Conservation (phyloP, 805 yeast species). For the Candida patagonica region DNA sequence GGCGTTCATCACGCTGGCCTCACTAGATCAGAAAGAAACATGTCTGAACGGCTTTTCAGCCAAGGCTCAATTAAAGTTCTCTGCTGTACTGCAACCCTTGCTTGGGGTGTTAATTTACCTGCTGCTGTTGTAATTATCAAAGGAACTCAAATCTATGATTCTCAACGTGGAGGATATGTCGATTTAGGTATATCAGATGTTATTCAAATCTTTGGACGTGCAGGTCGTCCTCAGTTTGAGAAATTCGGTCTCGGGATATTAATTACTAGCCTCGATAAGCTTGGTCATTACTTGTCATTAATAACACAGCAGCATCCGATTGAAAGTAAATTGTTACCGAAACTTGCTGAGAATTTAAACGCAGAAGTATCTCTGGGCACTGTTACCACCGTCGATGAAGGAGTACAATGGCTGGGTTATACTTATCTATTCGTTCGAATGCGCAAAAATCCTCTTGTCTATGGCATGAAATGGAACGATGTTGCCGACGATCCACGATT, state of each 20-base stretch:
- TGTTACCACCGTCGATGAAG: constrained; percentile 90
- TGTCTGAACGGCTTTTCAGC: constrained; percentile 80
- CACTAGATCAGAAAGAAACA: constrained; percentile 80
- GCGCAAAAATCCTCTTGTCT: constrained; percentile 87
- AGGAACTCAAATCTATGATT: constrained; percentile 92
- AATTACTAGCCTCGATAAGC: constrained; percentile 69
- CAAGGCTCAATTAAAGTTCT: constrained; percentile 80
- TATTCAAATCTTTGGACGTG: constrained; percentile 96
- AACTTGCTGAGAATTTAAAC: constrained; percentile 82
- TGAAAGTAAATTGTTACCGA: constrained; percentile 71
- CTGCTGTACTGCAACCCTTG: constrained; percentile 94
- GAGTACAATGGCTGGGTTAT: constrained; percentile 95
- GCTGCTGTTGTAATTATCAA: constrained; percentile 96
- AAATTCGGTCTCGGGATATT: constrained; percentile 86
- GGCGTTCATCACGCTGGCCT: constrained; percentile 98
- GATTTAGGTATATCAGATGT: constrained; percentile 96
- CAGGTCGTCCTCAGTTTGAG: constrained; percentile 97
- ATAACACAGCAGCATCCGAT: constrained; percentile 94
- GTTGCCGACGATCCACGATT: constrained; percentile 74
- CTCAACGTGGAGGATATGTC: constrained; percentile 88
- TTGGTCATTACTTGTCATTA: constrained; percentile 82
- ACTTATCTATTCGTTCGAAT: constrained; percentile 90
- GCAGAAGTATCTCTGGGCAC: constrained; percentile 96
- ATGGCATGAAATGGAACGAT: constrained; percentile 86
- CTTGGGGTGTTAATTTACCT: constrained; percentile 99